These are phyloP conservation scores for Triticum aestivum DNA, from an alignment of 176 grass and related monocot species.

Conservation along the genomic window IWGSC_CS_RefSeq_v2.1 NC_057809.1:496776785-496777284, in stretches of 20 bases:
- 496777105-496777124: conserved; percentile 97
- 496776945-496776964: conserved; percentile 84
- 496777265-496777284: conserved; percentile 98
- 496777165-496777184: conserved; percentile 56
- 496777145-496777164: conserved; percentile 96
- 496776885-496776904: conserved; percentile 88
- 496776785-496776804: conserved; percentile 23
- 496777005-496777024: conserved; percentile 21
- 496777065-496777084: conserved; percentile 88
- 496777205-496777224: conserved; percentile 12
- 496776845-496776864: conserved; percentile 67
- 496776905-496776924: conserved; percentile 96
- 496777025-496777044: conserved; percentile 11
- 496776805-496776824: conserved; percentile 23
- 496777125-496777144: conserved; percentile 93
- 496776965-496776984: conserved; percentile 92
- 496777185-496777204: conserved; percentile 28
- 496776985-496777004: conserved; percentile 54
- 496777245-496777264: neutral
- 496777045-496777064: conserved; percentile 27
- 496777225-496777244: conserved; percentile 20
- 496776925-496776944: conserved; percentile 81
- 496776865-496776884: conserved; percentile 88
- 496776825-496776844: conserved; percentile 22
- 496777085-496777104: conserved; percentile 99